Evolutionary conservation across 306 rosid species (phyloP).

Genomic region (Trifolium pratense): DNA sequence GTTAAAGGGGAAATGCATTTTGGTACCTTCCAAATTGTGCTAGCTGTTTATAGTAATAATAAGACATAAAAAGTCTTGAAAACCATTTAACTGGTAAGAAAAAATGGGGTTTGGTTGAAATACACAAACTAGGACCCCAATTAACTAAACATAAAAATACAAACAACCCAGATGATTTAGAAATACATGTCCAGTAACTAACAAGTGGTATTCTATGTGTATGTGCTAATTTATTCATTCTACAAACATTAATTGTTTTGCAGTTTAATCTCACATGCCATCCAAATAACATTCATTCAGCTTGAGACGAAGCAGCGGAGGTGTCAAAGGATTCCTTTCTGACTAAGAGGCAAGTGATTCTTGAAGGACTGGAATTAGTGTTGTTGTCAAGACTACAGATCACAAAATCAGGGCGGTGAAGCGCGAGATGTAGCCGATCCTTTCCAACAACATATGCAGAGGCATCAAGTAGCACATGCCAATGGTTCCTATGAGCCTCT

Average conservation of each 20-base stretch:
- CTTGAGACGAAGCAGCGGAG: slow-evolving; percentile 57
- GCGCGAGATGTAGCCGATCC: slow-evolving; percentile 69
- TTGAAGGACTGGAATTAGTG: slow-evolving; percentile 70
- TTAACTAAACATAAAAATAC: slow-evolving; percentile 8
- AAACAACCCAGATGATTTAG: slow-evolving; percentile 19
- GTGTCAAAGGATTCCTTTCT: slow-evolving; percentile 83
- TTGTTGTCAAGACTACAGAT: slow-evolving; percentile 76
- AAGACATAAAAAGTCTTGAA: slow-evolving; percentile 19
- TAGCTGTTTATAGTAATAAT: neutral
- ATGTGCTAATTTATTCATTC: slow-evolving; percentile 43
- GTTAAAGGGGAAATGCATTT: neutral
- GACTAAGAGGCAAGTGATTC: slow-evolving; percentile 77
- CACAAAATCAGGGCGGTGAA: slow-evolving; percentile 83
- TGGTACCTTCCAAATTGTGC: slow-evolving; percentile 6
- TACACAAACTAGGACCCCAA: slow-evolving; percentile 14
- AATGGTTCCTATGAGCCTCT: slow-evolving; percentile 83
- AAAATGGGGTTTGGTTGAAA: slow-evolving; percentile 19
- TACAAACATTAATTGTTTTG: slow-evolving; percentile 23
- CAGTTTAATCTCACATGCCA: slow-evolving; percentile 15
- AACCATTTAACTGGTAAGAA: neutral
- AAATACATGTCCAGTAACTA: slow-evolving; percentile 30
- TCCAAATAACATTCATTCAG: slow-evolving; percentile 48
- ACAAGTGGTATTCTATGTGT: slow-evolving; percentile 28
- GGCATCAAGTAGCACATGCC: slow-evolving; percentile 96
- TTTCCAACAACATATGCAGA: slow-evolving; percentile 68